Conservation (phyloP, 352 stramenopile species). For the Globisporangium yorkense region DNA sequence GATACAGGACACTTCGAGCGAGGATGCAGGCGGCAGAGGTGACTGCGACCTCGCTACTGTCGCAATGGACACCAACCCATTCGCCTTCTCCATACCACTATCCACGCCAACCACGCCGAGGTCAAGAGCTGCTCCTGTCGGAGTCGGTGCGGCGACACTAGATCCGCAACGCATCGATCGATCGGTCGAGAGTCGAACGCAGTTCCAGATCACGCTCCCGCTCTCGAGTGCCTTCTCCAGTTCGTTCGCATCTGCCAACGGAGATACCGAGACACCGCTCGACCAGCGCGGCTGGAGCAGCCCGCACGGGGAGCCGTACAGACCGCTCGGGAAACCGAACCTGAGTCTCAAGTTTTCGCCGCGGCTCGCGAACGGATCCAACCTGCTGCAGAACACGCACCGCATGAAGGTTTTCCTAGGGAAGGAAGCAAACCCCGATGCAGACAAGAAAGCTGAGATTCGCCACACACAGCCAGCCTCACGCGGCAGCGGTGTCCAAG, state of each 20-base stretch:
- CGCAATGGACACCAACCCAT: neutral
- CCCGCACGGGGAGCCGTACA: constrained; percentile 63
- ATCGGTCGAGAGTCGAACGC: constrained; percentile 41
- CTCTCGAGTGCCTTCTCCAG: constrained; percentile 12
- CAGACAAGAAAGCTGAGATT: constrained; percentile 1
- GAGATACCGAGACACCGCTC: neutral
- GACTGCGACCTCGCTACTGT: neutral
- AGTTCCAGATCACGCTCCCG: constrained; percentile 40
- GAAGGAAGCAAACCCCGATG: constrained; percentile 5
- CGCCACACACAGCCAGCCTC: constrained; percentile 1
- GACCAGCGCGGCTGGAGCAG: constrained; percentile 59
- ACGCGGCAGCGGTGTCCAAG: neutral
- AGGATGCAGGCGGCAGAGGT: neutral
- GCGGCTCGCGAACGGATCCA: constrained; percentile 30
- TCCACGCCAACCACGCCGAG: constrained; percentile 1
- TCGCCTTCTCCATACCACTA: neutral
- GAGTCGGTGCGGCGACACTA: neutral
- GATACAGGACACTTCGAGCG: neutral
- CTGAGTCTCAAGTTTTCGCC: constrained; percentile 64
- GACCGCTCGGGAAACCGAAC: constrained; percentile 57
- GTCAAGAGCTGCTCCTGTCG: neutral
- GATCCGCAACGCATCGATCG: constrained; percentile 23
- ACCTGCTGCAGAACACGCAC: constrained; percentile 29
- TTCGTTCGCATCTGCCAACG: neutral
- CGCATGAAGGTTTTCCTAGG: constrained; percentile 20